Percentiles rank a stretch among this genome's conserved stretches.
phyloP scores from a whole-genome alignment of 352 stramenopile genomes.

The Globisporangium nodosum region DNA sequence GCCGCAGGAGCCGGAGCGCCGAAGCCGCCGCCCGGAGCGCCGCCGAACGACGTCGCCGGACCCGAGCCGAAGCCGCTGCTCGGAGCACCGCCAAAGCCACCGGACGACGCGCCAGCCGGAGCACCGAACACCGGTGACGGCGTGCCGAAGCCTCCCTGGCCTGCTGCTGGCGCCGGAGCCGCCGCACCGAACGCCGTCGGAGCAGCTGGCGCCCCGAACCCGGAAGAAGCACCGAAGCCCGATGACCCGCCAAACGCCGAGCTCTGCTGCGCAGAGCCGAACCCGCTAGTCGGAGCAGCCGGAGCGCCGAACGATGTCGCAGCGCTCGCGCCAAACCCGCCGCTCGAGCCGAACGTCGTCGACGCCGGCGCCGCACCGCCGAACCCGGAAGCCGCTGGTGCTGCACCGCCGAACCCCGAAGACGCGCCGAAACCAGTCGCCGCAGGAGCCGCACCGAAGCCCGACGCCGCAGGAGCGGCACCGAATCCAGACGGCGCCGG shows the following conservation, averaged over 20 bases:
- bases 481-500: constrained; percentile 30
- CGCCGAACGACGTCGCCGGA: constrained; percentile 17
- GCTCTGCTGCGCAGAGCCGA: constrained; percentile 4
- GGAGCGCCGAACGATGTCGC: constrained; percentile 24
- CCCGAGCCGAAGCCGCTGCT: constrained; percentile 17
- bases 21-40: neutral
- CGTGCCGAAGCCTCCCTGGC: constrained; percentile 2
- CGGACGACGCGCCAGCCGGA: constrained; percentile 15
- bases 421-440: neutral
- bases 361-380: neutral
- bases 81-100: constrained; percentile 13
- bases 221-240: constrained; percentile 19
- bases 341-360: constrained; percentile 1
- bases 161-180: constrained; percentile 13
- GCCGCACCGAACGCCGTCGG: constrained; percentile 15
- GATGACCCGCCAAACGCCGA: constrained; percentile 1
- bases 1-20: constrained; percentile 15
- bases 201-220: constrained; percentile 16
- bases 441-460: constrained; percentile 1
- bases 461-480: constrained; percentile 8
- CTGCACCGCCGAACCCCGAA: constrained; percentile 10
- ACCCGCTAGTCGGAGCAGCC: constrained; percentile 3
- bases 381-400: neutral
- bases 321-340: constrained; percentile 13
- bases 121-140: constrained; percentile 10